phyloP scores from a whole-genome alignment of 1,284 basidiomycete species.

The Cutaneotrichosporon sp. region DNA sequence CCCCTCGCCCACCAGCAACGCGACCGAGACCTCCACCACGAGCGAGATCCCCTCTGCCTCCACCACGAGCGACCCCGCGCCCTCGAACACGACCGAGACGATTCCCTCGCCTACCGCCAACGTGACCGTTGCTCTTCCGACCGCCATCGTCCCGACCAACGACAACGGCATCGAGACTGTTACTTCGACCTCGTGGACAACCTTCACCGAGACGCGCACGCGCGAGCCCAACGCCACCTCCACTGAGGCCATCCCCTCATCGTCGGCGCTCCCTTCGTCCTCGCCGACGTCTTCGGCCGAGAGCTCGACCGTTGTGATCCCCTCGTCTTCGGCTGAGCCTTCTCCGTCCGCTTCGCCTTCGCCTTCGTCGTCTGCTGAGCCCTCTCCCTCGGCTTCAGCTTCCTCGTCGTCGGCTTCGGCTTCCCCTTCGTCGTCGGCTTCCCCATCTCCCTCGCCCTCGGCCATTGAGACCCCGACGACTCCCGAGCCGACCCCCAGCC shows the following conservation, averaged over 20 bases:
- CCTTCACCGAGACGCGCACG: slow-evolving; percentile 40
- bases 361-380: slow-evolving; percentile 8
- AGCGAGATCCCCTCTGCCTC: not conserved
- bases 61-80: not conserved
- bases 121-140: slow-evolving; percentile 1
- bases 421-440: slow-evolving; percentile 5
- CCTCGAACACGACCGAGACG: slow-evolving; percentile 7
- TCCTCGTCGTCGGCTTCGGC: slow-evolving; percentile 9
- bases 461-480: not conserved
- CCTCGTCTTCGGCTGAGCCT: slow-evolving; percentile 12
- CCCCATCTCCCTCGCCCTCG: not conserved
- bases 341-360: slow-evolving; percentile 13
- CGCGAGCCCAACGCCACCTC: slow-evolving; percentile 17
- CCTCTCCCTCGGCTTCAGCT: not conserved
- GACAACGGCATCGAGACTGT: slow-evolving; percentile 43
- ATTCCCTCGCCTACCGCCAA: not conserved
- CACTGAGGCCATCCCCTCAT: slow-evolving; percentile 6
- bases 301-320: slow-evolving; percentile 3
- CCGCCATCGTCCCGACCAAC: slow-evolving; percentile 26
- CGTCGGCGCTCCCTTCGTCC: slow-evolving; percentile 1
- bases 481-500: not conserved
- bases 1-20: slow-evolving; percentile 11
- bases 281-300: not conserved
- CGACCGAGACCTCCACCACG: not conserved
- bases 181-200: slow-evolving; percentile 37